Conservation (phyloP, 2,329 filamentous ascomycete species). For the Uncinocarpus reesii region DNA sequence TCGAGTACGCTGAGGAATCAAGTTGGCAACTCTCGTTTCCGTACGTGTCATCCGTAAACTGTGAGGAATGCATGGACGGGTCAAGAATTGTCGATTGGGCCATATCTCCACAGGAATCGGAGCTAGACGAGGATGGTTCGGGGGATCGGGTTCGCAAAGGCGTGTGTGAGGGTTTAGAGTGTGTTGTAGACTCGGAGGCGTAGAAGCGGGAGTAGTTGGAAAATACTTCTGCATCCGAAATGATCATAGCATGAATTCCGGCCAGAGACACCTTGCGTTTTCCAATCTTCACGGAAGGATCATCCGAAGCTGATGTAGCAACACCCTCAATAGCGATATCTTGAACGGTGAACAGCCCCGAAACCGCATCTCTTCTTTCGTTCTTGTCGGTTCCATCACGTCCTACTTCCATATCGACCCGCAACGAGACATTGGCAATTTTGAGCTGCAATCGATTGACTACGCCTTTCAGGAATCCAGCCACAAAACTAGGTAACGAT, state of each 20-base stretch:
- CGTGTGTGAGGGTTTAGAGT: constrained; percentile 25
- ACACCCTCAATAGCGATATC: constrained; percentile 29
- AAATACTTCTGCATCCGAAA: constrained; percentile 42
- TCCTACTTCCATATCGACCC: constrained; percentile 41
- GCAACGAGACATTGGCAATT: constrained; percentile 43
- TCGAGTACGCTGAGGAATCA: constrained; percentile 27
- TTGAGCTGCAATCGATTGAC: constrained; percentile 47
- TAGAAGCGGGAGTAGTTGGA: constrained; percentile 35
- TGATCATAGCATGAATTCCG: constrained; percentile 37
- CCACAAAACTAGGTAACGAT: constrained; percentile 49
- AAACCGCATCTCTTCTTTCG: constrained; percentile 29
- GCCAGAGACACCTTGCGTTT: constrained; percentile 39
- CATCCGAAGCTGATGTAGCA: constrained; percentile 19
- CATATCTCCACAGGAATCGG: constrained; percentile 25
- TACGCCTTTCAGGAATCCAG: constrained; percentile 50
- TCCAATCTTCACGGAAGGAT: constrained; percentile 24
- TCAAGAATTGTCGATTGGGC: constrained; percentile 34
- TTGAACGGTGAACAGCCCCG: constrained; percentile 28
- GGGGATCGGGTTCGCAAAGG: constrained; percentile 21
- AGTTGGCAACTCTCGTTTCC: constrained; percentile 15
- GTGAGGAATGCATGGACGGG: constrained; percentile 14
- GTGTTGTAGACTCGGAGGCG: constrained; percentile 22
- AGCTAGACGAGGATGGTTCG: constrained; percentile 22
- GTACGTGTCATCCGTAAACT: constrained; percentile 13
- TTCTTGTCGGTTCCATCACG: constrained; percentile 31